phyloP scores from a whole-genome alignment of 306 rosid species.

The Dalbergia cochinchinensis region DNA sequence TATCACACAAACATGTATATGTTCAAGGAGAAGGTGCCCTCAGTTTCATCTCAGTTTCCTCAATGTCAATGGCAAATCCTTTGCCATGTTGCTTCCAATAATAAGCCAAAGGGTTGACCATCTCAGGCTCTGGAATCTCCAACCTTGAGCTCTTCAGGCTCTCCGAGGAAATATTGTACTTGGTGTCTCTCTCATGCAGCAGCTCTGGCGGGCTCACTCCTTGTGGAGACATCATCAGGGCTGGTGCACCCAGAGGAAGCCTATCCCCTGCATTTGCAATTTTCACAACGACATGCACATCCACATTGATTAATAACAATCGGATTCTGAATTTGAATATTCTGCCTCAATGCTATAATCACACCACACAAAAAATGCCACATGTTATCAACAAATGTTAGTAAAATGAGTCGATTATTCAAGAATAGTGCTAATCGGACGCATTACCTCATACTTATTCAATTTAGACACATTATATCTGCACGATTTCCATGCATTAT shows the following conservation, averaged over 20 bases:
- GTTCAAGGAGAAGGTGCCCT: slow-evolving; percentile 66
- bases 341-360: too few relatives aligned
- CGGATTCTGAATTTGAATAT: too few relatives aligned
- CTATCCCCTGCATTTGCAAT: slow-evolving; percentile 58
- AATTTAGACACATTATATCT: too few relatives aligned
- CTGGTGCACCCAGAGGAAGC: slow-evolving; percentile 82
- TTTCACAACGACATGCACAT: neutral
- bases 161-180: slow-evolving; percentile 61
- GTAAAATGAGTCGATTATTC: too few relatives aligned
- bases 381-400: too few relatives aligned
- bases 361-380: too few relatives aligned
- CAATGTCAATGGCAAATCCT: slow-evolving; percentile 68
- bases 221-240: slow-evolving; percentile 86
- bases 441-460: too few relatives aligned
- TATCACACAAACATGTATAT: neutral
- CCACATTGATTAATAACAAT: neutral
- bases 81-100: slow-evolving; percentile 79
- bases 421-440: too few relatives aligned
- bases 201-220: slow-evolving; percentile 60
- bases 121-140: slow-evolving; percentile 75
- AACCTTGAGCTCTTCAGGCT: slow-evolving; percentile 57
- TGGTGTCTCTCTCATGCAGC: slow-evolving; percentile 58
- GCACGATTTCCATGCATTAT: too few relatives aligned
- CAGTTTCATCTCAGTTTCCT: slow-evolving; percentile 57
- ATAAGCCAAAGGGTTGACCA: slow-evolving; percentile 74